Percentiles rank a stretch among this genome's conserved stretches.
These are phyloP conservation scores for Apophysomyces ossiformis DNA, from an alignment of 371 early-diverging fungal genomes.

Conservation along the genomic window DNA sequence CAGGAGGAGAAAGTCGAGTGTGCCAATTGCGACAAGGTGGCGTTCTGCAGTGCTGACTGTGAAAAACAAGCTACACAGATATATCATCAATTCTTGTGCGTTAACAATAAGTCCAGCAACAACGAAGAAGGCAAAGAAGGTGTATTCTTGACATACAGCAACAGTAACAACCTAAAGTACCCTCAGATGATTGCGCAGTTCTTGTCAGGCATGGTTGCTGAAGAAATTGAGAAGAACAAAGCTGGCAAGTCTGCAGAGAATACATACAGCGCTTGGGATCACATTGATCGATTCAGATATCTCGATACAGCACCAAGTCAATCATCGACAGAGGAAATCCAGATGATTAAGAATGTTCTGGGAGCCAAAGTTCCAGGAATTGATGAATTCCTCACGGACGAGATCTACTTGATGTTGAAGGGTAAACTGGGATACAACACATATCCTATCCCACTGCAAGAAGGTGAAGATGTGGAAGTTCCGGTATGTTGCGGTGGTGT, in stretches of 20 bases:
- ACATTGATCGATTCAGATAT: constrained; percentile 78
- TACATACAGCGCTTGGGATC: constrained; percentile 72
- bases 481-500: constrained; percentile 8
- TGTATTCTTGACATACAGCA: constrained; percentile 45
- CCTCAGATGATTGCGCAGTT: constrained; percentile 81
- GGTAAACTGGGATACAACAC: constrained; percentile 82
- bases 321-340: constrained; percentile 58
- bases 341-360: constrained; percentile 64
- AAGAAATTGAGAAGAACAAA: constrained; percentile 64
- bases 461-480: constrained; percentile 36
- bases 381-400: constrained; percentile 80
- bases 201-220: constrained; percentile 74
- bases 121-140: constrained; percentile 28
- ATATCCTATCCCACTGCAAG: constrained; percentile 58
- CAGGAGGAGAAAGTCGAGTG: constrained; percentile 42
- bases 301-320: constrained; percentile 57
- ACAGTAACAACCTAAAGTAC: constrained; percentile 57
- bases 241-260: constrained; percentile 51
- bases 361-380: constrained; percentile 77
- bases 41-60: constrained; percentile 74
- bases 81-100: constrained; percentile 74
- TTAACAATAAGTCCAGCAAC: constrained; percentile 43
- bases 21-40: constrained; percentile 58
- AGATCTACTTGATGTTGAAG: constrained; percentile 80
- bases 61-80: constrained; percentile 54